A percentile compares a stretch with the other conserved stretches of the same genome.
phyloP scores from a whole-genome alignment of 192 early-diverging fungal species.

The Entomortierella lignicola region DNA sequence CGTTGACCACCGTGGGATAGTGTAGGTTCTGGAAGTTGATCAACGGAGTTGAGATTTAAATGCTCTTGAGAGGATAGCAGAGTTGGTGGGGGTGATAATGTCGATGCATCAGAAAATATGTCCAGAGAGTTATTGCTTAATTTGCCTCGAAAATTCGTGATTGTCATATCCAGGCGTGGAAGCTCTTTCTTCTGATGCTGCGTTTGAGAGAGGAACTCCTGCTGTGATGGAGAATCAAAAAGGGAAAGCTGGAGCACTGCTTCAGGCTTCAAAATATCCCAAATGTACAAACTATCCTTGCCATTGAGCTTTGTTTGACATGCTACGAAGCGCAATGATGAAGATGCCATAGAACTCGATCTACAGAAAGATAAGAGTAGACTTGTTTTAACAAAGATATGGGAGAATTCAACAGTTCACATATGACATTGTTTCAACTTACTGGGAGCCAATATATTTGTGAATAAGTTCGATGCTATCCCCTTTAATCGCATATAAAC shows the following conservation, averaged over 20 bases:
- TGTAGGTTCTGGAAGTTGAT: neutral
- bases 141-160: neutral
- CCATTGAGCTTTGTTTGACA: conserved; percentile 6
- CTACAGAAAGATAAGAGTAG: neutral
- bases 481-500: conserved; percentile 18
- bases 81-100: conserved; percentile 13
- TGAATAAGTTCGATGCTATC: conserved; percentile 20
- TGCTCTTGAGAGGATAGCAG: conserved; percentile 1
- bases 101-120: conserved; percentile 6
- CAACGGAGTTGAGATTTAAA: neutral
- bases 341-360: conserved; percentile 4
- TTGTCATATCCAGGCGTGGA: neutral
- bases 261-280: conserved; percentile 18
- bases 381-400: too few relatives aligned
- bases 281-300: conserved; percentile 7
- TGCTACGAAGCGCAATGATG: conserved; percentile 19
- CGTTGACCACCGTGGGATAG: neutral
- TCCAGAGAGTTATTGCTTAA: neutral
- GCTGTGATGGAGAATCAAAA: conserved; percentile 3
- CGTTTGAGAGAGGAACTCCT: neutral
- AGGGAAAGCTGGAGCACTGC: conserved; percentile 6
- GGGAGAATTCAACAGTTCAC: too few relatives aligned
- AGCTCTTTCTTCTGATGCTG: neutral
- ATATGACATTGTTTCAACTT: too few relatives aligned
- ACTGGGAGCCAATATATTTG: conserved; percentile 15